Evolutionary conservation across 2,329 filamentous ascomycete genomes (phyloP).

Genomic region (Chrysoporthe deuterocubensis): DNA sequence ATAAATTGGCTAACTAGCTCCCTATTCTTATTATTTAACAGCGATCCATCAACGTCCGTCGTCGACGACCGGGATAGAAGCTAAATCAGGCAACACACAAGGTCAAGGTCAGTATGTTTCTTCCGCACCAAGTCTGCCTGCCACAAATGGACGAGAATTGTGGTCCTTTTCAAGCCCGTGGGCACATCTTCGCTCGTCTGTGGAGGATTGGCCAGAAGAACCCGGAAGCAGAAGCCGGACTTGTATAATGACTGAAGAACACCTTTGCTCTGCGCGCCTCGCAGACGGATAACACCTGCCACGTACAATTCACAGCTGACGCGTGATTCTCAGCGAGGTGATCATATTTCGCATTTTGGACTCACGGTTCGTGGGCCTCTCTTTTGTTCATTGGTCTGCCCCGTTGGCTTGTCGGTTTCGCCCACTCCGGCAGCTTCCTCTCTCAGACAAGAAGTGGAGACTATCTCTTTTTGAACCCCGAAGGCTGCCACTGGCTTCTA

Average conservation of each 20-base stretch:
- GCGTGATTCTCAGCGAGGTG: not conserved
- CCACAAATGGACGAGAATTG: not conserved
- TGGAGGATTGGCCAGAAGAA: not conserved
- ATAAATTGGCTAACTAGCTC: not conserved
- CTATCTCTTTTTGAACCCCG: constrained; percentile 9
- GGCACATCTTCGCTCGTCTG: not conserved
- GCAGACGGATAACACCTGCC: constrained; percentile 14
- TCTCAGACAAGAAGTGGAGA: constrained; percentile 9
- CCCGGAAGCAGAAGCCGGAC: no score
- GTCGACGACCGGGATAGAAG: not conserved
- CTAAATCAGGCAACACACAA: constrained; percentile 3
- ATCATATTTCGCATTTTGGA: not conserved
- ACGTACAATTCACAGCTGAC: constrained; percentile 8
- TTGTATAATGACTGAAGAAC: not conserved
- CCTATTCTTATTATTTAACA: not conserved
- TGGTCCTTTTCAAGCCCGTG: not conserved
- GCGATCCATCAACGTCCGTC: not conserved
- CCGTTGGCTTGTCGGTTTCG: constrained; percentile 8
- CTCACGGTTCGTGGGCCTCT: not conserved
- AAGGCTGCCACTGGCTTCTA: not conserved
- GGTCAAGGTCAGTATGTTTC: not conserved
- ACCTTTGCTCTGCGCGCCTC: not conserved
- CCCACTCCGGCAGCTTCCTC: constrained; percentile 15
- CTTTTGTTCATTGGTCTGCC: not conserved
- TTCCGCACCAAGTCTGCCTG: not conserved